Evolutionary conservation across 768 basidiomycete species (phyloP), one percentile per base, ranked within the genome.

Genomic region (Mycena kentingensis): DNA sequence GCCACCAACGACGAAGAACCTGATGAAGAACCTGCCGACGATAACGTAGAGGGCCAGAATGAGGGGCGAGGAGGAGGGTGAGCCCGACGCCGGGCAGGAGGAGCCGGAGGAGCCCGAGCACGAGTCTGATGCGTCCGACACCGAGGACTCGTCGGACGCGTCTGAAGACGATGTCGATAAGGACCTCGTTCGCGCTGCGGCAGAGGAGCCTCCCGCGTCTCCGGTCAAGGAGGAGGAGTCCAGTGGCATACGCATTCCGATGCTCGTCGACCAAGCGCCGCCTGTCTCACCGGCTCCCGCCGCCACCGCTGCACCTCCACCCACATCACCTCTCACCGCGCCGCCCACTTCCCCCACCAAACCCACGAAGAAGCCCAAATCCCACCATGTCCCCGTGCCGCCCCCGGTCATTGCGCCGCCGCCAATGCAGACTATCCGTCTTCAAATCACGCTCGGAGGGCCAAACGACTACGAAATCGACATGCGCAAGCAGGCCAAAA

Each of bases 401-500:
- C 80, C 84, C 3, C 82, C 84, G 5, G 77, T 79, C 0, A 70
- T 76, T 52, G 46, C 74, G 65, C n/a, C 76, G 2, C 78, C 77
- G 4, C 83, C 79, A 0, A 67, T 84, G 16, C 72, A 77, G 47
- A 91, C 89, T 2, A 77, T 91, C 42, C 77, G 89, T 3, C 77
- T 91, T 21, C 75, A 85, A 3, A 88, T 92, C 61, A 67, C 42
- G 8, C 78, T 92, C 3, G 88, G 87, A 3, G 88, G 89, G 0
- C 87, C 86, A 1, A 77, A 80, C 1, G 83, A 85, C 59, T 91
- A 90, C 66, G 86, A 87, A 51, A 83, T 90, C 39, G 83, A 90
- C 60, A 79, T 90, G 52, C 60, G 78, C 6, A 58, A 67, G 19
- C 70, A 82, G 27, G 77, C 87, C 25, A 83, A 84, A 57, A 78